Evolutionary conservation across 208 protist genomes (phyloP).

Genomic region (Leishmania amazonensis): DNA sequence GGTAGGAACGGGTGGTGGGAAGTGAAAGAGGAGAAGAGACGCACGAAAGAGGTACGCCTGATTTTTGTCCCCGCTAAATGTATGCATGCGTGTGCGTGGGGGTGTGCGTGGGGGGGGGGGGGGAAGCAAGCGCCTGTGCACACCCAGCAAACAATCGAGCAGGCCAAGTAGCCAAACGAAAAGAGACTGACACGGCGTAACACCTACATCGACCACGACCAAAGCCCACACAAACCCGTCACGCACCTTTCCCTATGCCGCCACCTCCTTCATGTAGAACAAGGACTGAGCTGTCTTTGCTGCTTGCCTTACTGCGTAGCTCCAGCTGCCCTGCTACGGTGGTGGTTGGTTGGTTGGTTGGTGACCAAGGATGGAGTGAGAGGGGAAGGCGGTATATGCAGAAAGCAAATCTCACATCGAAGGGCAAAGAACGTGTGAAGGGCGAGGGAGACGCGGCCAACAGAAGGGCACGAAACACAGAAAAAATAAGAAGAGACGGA

Average conservation of each 20-base stretch:
- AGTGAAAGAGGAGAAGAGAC: too few relatives aligned
- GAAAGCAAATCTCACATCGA: neutral
- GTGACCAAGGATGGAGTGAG: neutral
- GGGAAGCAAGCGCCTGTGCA: neutral
- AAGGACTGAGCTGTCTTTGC: neutral
- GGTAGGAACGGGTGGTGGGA: too few relatives aligned
- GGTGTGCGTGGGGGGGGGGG: neutral
- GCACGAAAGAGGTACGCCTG: neutral
- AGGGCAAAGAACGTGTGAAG: neutral
- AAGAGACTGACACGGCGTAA: neutral
- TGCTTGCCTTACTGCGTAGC: neutral
- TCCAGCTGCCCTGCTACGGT: neutral
- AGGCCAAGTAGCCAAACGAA: neutral
- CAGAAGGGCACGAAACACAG: too few relatives aligned
- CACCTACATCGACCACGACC: neutral
- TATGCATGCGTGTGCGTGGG: neutral
- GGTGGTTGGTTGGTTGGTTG: neutral
- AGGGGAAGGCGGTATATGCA: neutral
- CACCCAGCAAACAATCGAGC: neutral
- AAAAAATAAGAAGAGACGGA: neutral
- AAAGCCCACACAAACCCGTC: neutral
- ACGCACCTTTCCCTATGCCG: neutral
- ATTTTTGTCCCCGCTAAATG: neutral
- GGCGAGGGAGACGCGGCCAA: neutral
- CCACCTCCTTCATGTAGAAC: neutral